These are phyloP conservation scores for Cryphonectria carpinicola DNA, from an alignment of 2,329 filamentous ascomycete genomes.

Conservation along the genomic window DNA sequence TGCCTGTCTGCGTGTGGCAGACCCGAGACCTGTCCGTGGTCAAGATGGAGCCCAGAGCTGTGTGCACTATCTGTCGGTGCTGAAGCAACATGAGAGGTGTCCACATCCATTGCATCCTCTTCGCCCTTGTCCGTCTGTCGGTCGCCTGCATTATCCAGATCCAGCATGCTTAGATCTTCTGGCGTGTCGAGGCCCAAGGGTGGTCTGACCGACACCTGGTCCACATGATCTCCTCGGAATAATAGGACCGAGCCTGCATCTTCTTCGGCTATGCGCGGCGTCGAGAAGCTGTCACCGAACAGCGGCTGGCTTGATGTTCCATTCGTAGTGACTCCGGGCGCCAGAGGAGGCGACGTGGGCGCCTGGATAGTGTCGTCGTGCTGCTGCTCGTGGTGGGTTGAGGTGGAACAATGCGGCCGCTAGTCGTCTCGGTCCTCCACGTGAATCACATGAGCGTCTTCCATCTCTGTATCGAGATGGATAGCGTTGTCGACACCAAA, in stretches of 20 bases:
- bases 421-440: constrained; percentile 20
- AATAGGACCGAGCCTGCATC: not conserved
- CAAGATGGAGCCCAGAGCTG: not conserved
- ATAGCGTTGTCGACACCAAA: not conserved
- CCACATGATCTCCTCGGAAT: not conserved
- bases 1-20: not conserved
- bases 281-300: not conserved
- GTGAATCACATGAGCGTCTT: constrained; percentile 10
- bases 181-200: not conserved
- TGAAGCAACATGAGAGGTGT: not conserved
- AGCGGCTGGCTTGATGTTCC: not conserved
- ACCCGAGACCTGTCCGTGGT: not conserved
- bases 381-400: no score
- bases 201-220: not conserved
- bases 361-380: not conserved
- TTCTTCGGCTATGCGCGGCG: not conserved
- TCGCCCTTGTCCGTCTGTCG: not conserved
- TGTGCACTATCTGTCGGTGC: not conserved
- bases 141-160: not conserved
- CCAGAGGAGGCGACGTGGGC: not conserved
- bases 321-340: not conserved
- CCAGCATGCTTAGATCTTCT: not conserved
- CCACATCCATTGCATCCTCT: not conserved
- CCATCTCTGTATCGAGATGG: not conserved
- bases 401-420: not conserved